Percentiles rank a stretch among this genome's conserved stretches.
phyloP scores from a whole-genome alignment of 345 rosid species.

The Lumnitzera racemosa region DNA sequence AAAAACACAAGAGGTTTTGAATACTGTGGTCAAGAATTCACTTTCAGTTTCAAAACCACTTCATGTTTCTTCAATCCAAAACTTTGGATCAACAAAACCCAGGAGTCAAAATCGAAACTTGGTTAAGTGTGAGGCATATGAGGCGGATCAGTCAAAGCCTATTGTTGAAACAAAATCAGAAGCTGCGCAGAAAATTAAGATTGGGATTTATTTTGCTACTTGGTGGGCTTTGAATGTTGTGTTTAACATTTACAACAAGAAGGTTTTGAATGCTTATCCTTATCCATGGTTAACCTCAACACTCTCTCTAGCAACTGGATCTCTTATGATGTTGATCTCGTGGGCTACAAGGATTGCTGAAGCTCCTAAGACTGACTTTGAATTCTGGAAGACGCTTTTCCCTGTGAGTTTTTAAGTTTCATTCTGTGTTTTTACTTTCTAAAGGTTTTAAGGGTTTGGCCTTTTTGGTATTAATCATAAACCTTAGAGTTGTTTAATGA shows the following conservation, averaged over 20 bases:
- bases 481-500: not conserved
- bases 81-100: constrained; percentile 18
- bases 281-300: constrained; percentile 98
- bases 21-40: constrained; percentile 12
- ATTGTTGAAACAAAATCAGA: constrained; percentile 38
- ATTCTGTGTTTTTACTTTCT: constrained; percentile 16
- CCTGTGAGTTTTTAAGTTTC: constrained; percentile 58
- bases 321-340: constrained; percentile 92
- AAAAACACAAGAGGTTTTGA: constrained; percentile 12
- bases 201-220: constrained; percentile 83
- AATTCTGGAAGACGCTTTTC: constrained; percentile 90
- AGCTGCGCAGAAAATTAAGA: constrained; percentile 55
- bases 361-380: constrained; percentile 82
- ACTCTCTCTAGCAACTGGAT: constrained; percentile 87
- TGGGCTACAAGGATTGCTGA: constrained; percentile 86
- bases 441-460: not conserved
- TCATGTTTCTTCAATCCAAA: constrained; percentile 39
- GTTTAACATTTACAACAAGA: constrained; percentile 94
- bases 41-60: constrained; percentile 50
- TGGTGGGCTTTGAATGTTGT: constrained; percentile 99
- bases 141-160: constrained; percentile 67
- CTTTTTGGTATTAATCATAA: not conserved
- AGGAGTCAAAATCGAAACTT: constrained; percentile 13
- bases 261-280: constrained; percentile 91
- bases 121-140: constrained; percentile 71